Conservation (phyloP, 495 filamentous ascomycete genomes). For the Tuber microsphaerosporum region DNA sequence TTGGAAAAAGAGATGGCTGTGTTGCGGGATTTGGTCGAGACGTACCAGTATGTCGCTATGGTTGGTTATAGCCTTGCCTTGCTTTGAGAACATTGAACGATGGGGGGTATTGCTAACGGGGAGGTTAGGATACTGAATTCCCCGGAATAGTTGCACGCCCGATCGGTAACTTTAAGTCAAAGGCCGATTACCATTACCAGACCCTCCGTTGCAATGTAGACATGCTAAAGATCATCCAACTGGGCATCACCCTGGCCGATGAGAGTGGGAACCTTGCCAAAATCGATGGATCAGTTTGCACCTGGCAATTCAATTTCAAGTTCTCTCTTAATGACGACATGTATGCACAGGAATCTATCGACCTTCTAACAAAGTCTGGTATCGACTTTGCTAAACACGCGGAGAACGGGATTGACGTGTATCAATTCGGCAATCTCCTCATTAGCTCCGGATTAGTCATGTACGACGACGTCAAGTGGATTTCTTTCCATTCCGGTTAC, state of each 20-base stretch:
- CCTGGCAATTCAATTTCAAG: conserved; percentile 99
- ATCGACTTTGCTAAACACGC: conserved; percentile 79
- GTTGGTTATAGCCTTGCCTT: conserved; percentile 50
- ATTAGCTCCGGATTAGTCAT: conserved; percentile 89
- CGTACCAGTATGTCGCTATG: conserved; percentile 94
- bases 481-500: conserved; percentile 97
- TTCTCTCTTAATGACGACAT: conserved; percentile 91
- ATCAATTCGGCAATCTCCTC: conserved; percentile 77
- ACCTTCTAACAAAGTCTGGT: conserved; percentile 74
- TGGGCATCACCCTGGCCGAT: conserved; percentile 87
- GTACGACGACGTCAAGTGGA: conserved; percentile 81
- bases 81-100: conserved; percentile 9
- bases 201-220: conserved; percentile 95
- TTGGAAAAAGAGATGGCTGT: conserved; percentile 80
- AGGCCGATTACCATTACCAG: conserved; percentile 98
- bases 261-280: conserved; percentile 66
- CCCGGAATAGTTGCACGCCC: conserved; percentile 91
- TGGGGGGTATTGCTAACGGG: not conserved
- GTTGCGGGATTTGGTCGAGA: conserved; percentile 71
- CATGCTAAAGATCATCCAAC: conserved; percentile 90
- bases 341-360: conserved; percentile 88
- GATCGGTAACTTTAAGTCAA: conserved; percentile 85
- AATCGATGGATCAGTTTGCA: conserved; percentile 66
- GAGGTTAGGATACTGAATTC: conserved; percentile 83
- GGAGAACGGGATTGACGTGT: conserved; percentile 82